phyloP scores from a whole-genome alignment of 345 rosid genomes.

The Corymbia maculata region DNA sequence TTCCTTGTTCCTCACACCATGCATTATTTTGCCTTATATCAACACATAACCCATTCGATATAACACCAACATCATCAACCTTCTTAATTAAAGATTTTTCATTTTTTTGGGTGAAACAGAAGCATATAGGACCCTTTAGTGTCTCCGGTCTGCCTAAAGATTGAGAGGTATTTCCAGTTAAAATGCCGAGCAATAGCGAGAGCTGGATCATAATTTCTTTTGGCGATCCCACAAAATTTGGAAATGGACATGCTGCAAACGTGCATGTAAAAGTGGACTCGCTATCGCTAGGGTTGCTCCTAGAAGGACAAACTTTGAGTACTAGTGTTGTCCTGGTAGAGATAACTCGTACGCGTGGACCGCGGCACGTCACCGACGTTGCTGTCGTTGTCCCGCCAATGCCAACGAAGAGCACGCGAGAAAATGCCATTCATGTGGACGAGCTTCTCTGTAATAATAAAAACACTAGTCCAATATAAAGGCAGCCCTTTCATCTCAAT shows the following conservation, averaged over 20 bases:
- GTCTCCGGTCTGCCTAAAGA: neutral
- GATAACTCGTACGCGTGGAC: neutral
- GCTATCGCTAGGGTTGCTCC: neutral
- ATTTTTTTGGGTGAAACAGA: neutral
- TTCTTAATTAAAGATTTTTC: neutral
- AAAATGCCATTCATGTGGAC: neutral
- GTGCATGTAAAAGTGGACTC: neutral
- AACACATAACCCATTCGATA: neutral
- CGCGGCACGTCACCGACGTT: neutral
- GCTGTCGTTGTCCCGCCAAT: neutral
- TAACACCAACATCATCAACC: neutral
- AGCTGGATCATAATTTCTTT: neutral
- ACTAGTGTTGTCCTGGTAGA: neutral
- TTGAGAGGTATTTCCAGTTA: neutral
- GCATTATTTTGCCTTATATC: neutral
- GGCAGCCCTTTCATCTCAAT: neutral
- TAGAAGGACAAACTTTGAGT: neutral
- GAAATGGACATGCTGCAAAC: neutral
- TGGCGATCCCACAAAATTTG: neutral
- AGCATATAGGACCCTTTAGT: neutral
- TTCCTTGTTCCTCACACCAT: neutral
- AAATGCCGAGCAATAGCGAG: neutral
- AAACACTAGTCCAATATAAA: neutral
- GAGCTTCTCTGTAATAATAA: neutral
- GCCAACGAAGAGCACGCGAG: neutral